These are phyloP conservation scores for Alternaria panax DNA, from an alignment of 2,329 filamentous ascomycete genomes.

Conservation along the genomic window DNA sequence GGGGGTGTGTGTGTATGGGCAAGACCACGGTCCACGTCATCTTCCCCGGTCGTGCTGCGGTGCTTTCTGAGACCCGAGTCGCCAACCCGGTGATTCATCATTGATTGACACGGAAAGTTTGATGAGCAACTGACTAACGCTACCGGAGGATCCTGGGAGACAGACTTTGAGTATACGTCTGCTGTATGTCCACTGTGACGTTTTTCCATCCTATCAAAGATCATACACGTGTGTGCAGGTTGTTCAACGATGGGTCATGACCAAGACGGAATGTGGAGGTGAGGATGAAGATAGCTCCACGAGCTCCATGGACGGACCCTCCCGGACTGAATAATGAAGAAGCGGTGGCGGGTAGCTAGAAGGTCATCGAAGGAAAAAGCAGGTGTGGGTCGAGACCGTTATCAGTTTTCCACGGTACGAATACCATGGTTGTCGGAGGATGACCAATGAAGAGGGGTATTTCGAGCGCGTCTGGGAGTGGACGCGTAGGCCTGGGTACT, in stretches of 20 bases:
- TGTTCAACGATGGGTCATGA: not conserved
- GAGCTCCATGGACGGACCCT: not conserved
- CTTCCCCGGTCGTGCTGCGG: conserved; percentile 19
- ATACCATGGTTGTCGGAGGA: not conserved
- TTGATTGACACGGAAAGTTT: conserved; percentile 1
- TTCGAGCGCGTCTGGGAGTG: not conserved
- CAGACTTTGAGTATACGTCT: not conserved
- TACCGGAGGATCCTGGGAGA: not conserved
- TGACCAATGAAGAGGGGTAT: not conserved
- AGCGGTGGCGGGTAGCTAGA: conserved; percentile 2
- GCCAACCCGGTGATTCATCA: not conserved
- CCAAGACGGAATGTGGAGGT: not conserved
- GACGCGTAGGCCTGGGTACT: not conserved
- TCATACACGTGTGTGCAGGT: not conserved
- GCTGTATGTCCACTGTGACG: not conserved
- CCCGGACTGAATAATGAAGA: not conserved
- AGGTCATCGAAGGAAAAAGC: conserved; percentile 1
- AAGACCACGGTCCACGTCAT: conserved; percentile 15
- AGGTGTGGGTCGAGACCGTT: not conserved
- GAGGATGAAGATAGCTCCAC: not conserved
- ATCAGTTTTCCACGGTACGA: not conserved
- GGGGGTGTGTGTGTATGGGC: conserved; percentile 15
- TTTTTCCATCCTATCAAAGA: not conserved
- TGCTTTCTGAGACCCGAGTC: conserved; percentile 5
- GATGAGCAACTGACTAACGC: not conserved